Evolutionary conservation across 495 filamentous ascomycete genomes (phyloP), one percentile per base, ranked within the genome.

Genomic region (Annulohypoxylon bovei): DNA sequence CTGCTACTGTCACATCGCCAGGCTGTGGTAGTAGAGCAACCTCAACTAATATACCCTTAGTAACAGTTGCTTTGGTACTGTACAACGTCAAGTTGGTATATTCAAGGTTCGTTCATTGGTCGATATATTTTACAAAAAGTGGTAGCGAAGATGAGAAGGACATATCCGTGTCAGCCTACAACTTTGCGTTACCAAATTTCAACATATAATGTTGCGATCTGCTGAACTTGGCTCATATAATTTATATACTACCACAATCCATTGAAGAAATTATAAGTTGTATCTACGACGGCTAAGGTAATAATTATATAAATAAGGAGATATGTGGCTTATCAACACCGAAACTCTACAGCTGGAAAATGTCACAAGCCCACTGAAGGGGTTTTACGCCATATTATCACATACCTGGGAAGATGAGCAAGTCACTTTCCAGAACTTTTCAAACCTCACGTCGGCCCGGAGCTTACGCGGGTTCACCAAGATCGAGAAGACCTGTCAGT

Each of bases 341-440:
- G 35, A 53, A 8, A 75, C 63, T 0, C 52, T 77, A 12, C n/a
- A 66, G 9, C 62, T 80, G 18, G 49, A 75, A 42, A 62, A 67
- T 20, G 70, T 78, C 49, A 57, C 52, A 23, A 54, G 55, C 11
- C 65, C 40, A 0, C n/a, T 1, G 25, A 40, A 42, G 4, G 46
- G 25, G 7, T 53, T 35, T 9, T 81, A 82, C 33, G 79, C 81
- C 37, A 78, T 80, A 42, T 68, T 83, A 35, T 81, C 77, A 35
- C 79, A 81, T 54, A 77, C 75, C 0, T 82, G 80, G 79, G 77
- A 65, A 0, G 65, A 72, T 9, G 72, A 77, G 3, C 78, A 82
- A 50, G 74, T 83, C 1, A 72, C 67, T 25, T 80, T 77, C 37
- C 76, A 77, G 32, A 42, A 73, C 0, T 63, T 78, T 37, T 65